Conservation (phyloP, 331 rosid genomes). For the Saraca asoca region DNA sequence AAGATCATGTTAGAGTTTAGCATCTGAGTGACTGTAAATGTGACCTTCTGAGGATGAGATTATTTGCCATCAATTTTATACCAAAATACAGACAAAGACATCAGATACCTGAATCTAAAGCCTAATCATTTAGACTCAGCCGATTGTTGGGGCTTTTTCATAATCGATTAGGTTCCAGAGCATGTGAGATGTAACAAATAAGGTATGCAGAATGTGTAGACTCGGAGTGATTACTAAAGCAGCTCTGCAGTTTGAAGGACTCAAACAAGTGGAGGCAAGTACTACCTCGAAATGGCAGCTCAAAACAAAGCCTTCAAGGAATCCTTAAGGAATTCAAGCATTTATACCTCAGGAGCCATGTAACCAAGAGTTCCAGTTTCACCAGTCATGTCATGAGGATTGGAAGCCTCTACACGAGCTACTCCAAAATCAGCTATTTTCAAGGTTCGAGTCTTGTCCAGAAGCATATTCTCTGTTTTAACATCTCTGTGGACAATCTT, state of each 20-base stretch:
- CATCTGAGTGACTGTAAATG: too few relatives aligned
- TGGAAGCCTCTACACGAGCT: constrained; percentile 98
- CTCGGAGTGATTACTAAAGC: constrained; percentile 10
- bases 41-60: too few relatives aligned
- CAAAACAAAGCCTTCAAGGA: constrained; percentile 13
- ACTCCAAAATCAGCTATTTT: constrained; percentile 97
- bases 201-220: constrained; percentile 2
- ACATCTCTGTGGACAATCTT: constrained; percentile 98
- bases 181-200: neutral
- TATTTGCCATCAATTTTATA: too few relatives aligned
- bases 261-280: constrained; percentile 1
- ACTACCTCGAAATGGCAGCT: neutral
- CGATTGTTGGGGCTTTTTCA: neutral
- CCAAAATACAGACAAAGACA: too few relatives aligned
- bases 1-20: too few relatives aligned
- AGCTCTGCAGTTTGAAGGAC: constrained; percentile 15
- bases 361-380: constrained; percentile 99
- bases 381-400: constrained; percentile 99
- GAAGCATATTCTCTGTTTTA: constrained; percentile 98
- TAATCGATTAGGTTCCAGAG: constrained; percentile 21
- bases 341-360: constrained; percentile 98
- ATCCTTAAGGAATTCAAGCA: constrained; percentile 27
- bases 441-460: constrained; percentile 84
- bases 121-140: too few relatives aligned
- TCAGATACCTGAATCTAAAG: too few relatives aligned